Base-by-base conservation (phyloP, 306 rosid species). In the Biancaea sappan region DNA sequence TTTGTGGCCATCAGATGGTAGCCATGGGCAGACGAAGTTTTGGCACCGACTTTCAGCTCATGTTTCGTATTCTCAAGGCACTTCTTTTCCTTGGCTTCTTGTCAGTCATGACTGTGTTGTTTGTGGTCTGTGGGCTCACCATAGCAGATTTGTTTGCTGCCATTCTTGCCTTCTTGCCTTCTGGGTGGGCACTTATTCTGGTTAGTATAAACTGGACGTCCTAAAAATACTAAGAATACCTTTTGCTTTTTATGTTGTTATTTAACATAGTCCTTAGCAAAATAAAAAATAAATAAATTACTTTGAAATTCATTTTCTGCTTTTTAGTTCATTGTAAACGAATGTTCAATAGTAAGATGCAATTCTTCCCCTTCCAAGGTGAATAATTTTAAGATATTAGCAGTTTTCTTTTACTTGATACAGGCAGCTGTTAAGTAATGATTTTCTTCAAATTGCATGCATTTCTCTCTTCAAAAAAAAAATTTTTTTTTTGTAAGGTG, bases 131-230 rank as follows among this genome's bases (percentile, higher is more conserved):
- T 62, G 68, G 68, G 29, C 68, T 62, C 18, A 62, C 68, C 68
- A 37, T 62, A 35, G 9, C 68, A 62, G 68, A 62, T 37, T 84
- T 77, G 85, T 84, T 73, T 84, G 87, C 75, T 37, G 68, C 68
- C 7, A 72, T 84, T 77, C 80, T 84, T 48, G 87, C 87, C 69
- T 80, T 84, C 75, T 77, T 80, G 87, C 87, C 87, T 63, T 80
- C 87, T 54, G 87, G 87, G 43, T 84, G 87, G 87, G 87, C 68
- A 9, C 43, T 62, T 19, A 62, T 62, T 62, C 68, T 62, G 68
- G 68, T 62, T 18, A 62, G 68, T 35, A 10, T 10, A 62, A 35
- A 34, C 28, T 61, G 10, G 28, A 61, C 35, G 5, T 32, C 8
- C 43, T 32, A 12, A 31, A 60, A 60, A 60, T 32, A 16, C 66